These are phyloP conservation scores for Aspergillus viridinutans DNA, from an alignment of 2,329 filamentous ascomycete genomes.

Conservation along the genomic window DNA sequence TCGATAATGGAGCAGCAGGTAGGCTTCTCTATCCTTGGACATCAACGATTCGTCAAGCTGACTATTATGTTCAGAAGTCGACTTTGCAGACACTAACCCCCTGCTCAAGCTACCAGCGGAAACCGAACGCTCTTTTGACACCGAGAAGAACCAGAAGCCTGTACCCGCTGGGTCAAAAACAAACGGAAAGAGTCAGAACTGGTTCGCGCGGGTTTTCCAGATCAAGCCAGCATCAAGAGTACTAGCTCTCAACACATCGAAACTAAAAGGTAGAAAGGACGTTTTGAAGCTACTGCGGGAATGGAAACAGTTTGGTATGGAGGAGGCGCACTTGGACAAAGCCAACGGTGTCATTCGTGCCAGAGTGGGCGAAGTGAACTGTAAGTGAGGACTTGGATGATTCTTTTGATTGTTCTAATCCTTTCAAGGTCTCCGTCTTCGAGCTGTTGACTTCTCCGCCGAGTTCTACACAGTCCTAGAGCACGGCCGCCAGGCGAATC, in stretches of 20 bases:
- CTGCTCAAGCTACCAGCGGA: constrained; percentile 14
- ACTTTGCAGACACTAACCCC: constrained; percentile 1
- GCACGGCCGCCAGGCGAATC: constrained; percentile 69
- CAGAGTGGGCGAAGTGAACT: constrained; percentile 69
- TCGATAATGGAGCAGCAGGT: constrained; percentile 34
- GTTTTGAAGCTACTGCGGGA: constrained; percentile 69
- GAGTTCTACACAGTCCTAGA: constrained; percentile 88
- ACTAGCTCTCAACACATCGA: constrained; percentile 70
- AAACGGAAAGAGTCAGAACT: constrained; percentile 60
- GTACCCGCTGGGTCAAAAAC: constrained; percentile 12
- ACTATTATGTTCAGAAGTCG: constrained; percentile 6
- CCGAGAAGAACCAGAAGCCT: constrained; percentile 12
- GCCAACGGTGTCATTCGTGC: constrained; percentile 74
- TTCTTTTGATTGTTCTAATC: constrained; percentile 14
- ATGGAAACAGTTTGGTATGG: constrained; percentile 78
- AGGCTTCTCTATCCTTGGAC: constrained; percentile 17
- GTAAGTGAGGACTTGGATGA: constrained; percentile 51
- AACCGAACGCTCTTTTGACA: constrained; percentile 15
- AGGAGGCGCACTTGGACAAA: constrained; percentile 74
- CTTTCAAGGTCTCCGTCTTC: constrained; percentile 66
- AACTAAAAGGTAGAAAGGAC: constrained; percentile 71
- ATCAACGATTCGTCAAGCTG: neutral
- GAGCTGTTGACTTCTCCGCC: constrained; percentile 80
- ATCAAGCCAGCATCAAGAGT: constrained; percentile 77
- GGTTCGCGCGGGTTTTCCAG: constrained; percentile 83